Evolutionary conservation across 805 yeast species (phyloP), one percentile per base, ranked within the genome.

Genomic region (Dipodascopsis uninucleata): DNA sequence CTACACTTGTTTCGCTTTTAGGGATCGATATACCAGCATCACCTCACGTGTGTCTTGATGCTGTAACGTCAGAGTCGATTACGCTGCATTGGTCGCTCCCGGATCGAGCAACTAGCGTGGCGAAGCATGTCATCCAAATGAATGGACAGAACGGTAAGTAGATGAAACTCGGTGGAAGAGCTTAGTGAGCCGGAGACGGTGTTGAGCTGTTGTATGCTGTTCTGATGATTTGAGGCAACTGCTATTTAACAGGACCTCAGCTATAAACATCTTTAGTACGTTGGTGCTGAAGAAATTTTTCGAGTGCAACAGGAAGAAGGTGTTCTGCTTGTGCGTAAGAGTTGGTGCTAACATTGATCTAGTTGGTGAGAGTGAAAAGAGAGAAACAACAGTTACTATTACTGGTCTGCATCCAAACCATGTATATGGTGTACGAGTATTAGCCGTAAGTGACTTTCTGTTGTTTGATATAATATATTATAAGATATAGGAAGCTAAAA

Each of bases 11-110:
- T 20, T 60, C 61, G 39, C 52, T 61, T 17, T 52, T 64, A 26
- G 69, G 69, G 12, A 62, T 64, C 26, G 68, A 64, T 35, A 52
- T 65, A 5, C 69, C 69, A 1, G 59, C 62, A 4, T 43, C 65
- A 12, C 68, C 68, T 3, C 48, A 49, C 12, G 62, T 63, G 14
- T 57, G 61, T 20, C 52, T 64, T 18, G 68, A 62, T 37, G 45
- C 56, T 10, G 53, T 64, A 28, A 48, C 64, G 1, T 47, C 60
- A 29, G 55, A 57, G 24, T 52, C 61, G 4, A 58, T 64, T 5
- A 44, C 61, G 5, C 45, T 64, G 31, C 68, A 65, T 43, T 65
- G 69, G 69, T 43, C 61, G 29, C 55, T 56, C 14, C 63, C 69
- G 5, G 64, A 59, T 22, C 46, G 57, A n/a, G 58, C 59, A 31